Evolutionary conservation across 2,329 filamentous ascomycete genomes (phyloP), one percentile per base, ranked within the genome.

Genomic region (Sarocladium brachiariae): DNA sequence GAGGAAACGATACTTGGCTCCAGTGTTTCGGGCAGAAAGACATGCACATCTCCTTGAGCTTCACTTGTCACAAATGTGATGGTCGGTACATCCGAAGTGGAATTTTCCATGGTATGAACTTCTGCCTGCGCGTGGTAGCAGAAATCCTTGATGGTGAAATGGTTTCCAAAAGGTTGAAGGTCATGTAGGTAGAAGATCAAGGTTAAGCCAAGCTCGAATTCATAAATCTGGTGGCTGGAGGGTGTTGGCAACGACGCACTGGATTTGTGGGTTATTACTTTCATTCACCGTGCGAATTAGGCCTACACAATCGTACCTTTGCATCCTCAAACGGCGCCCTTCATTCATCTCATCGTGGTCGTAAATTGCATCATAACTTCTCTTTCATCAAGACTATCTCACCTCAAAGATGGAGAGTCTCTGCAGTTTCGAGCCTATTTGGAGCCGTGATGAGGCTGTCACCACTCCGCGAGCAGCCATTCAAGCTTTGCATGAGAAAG

Each of bases 61-160:
- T 57, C 51, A 43, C 54, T 57, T 13, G 53, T 58, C 16, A 63
- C 57, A 39, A 62, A 60, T 4, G 56, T 62, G 27, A 63, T 4
- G 43, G 19, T 37, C 34, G 34, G 6, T 8, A 18, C 8, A n/a
- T 8, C 8, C 16, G 34, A 37, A 6, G 34, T 6, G 8, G 16
- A 6, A n/a, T n/a, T n/a, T 7, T 37, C 34, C 34, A 37, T 37
- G 6, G 27, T 30, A 13, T 30, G 13, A 13, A 30, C 7, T 30
- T 30, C 7, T 30, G 27, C 27, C n/a, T n/a, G n/a, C n/a, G n/a
- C n/a, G n/a, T n/a, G n/a, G n/a, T n/a, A n/a, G n/a, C n/a, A n/a
- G n/a, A n/a, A n/a, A n/a, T n/a, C n/a, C n/a, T n/a, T n/a, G n/a
- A n/a, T n/a, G n/a, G n/a, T n/a, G n/a, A n/a, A n/a, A n/a, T n/a